Base-by-base conservation (phyloP, 2,329 filamentous ascomycete species). In the Parastagonospora avenae region DNA sequence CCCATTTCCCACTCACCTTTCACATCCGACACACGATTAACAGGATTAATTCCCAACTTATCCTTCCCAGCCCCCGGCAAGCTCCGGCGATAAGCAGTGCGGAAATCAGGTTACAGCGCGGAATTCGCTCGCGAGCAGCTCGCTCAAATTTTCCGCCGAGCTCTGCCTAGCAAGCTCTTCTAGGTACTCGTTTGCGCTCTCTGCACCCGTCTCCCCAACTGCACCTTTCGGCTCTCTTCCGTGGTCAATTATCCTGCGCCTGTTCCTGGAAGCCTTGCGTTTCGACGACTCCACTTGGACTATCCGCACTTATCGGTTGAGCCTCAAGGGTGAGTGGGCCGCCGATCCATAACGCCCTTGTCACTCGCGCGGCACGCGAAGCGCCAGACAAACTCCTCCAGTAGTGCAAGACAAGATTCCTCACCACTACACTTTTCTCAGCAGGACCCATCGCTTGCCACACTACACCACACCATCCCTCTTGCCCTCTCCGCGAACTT, bases 271-370 rank as follows among this genome's bases (percentile, higher is more conserved):
- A 49, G 58, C 64, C 64, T 68, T 60, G 64, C 65, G 66, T 64
- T 63, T 50, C 51, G 52, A 57, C 47, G 52, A 59, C 68, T 70
- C 67, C 68, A 68, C 65, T 68, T 70, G 67, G 64, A 50, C 60
- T 57, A 57, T 66, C 66, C 64, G 63, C 63, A 64, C 58, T 56
- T 56, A 58, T 67, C 68, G 67, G 62, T 59, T 68, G 69, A 72
- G 67, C 66, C 69, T 71, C 65, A 71, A 70, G 59, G 49, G 42
- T 59, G 56, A 54, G 64, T 70, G 68, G 68, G 66, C 63, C 67
- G 39, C 63, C 55, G 66, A 70, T 70, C 68, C 68, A 69, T 42
- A 53, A 63, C 59, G 63, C 64, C 68, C 68, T 71, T 61, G 65
- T 67, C 61, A 63, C 59, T 63, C 63, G 58, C 62, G 59, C 62